These are phyloP conservation scores for Oryza rufipogon DNA, from an alignment of 176 grass and related monocot species.

Conservation along the genomic window DNA sequence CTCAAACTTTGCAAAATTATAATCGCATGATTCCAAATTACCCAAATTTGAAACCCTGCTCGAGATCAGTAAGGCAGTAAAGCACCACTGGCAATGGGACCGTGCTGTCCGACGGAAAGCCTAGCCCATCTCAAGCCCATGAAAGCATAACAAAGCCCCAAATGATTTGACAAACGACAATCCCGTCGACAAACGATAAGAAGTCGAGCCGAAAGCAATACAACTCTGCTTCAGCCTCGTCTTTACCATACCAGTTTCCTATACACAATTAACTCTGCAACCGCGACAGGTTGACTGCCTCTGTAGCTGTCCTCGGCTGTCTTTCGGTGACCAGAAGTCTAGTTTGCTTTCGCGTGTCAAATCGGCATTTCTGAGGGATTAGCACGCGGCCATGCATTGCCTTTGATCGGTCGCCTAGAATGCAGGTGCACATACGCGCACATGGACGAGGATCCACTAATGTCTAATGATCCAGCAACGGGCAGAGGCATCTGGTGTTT, in stretches of 20 bases:
- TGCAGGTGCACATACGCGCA: neutral
- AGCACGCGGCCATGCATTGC: neutral
- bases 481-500: neutral
- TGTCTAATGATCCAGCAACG: too few species aligned
- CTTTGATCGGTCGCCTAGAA: neutral
- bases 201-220: neutral
- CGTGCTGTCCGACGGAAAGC: constrained; percentile 25
- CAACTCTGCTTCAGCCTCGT: neutral
- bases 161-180: neutral
- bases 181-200: neutral
- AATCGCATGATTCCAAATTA: too few species aligned
- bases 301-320: neutral
- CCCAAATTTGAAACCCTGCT: too few species aligned
- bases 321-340: constrained; percentile 23
- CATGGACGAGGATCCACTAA: neutral
- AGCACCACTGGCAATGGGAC: neutral
- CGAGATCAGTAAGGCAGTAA: too few species aligned
- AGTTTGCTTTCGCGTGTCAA: constrained; percentile 11
- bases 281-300: neutral
- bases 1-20: too few species aligned
- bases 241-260: neutral
- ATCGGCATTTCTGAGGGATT: neutral
- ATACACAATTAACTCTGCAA: neutral
- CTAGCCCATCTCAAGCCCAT: constrained; percentile 38
- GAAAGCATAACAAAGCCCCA: neutral